Evolutionary conservation across 1,284 basidiomycete genomes (phyloP).

Genomic region (Laetiporus sulphureus): DNA sequence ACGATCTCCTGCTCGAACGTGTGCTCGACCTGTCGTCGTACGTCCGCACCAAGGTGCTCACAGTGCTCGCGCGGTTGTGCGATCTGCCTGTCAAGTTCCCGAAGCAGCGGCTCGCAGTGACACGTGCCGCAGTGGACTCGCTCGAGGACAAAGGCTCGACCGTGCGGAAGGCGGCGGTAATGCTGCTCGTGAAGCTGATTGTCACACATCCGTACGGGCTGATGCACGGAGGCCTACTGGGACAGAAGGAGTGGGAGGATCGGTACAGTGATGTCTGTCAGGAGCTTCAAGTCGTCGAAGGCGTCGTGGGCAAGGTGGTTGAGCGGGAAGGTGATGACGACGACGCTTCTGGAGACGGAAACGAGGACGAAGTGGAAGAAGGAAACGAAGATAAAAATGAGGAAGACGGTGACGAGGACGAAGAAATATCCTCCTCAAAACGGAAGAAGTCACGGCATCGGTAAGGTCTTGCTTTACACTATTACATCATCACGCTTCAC

Average conservation of each 20-base stretch:
- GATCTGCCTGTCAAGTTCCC: conserved; percentile 82
- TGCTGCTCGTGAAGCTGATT: conserved; percentile 73
- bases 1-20: conserved; percentile 80
- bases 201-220: conserved; percentile 87
- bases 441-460: conserved; percentile 6
- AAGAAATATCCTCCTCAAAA: conserved; percentile 14
- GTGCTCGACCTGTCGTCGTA: conserved; percentile 88
- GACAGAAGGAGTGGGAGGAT: conserved; percentile 68
- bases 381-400: conserved; percentile 21
- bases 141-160: conserved; percentile 89
- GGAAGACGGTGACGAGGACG: conserved; percentile 25
- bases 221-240: conserved; percentile 81
- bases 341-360: conserved; percentile 25
- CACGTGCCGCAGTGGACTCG: conserved; percentile 70
- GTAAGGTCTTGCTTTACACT: background rate
- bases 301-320: conserved; percentile 48
- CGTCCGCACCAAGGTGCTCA: conserved; percentile 85
- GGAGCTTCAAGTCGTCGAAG: conserved; percentile 55
- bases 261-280: conserved; percentile 63
- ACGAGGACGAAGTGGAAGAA: conserved; percentile 23
- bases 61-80: conserved; percentile 66
- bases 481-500: background rate
- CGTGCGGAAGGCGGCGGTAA: conserved; percentile 83
- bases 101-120: conserved; percentile 76
- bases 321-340: conserved; percentile 40